A percentile compares a stretch with the other conserved stretches of the same genome.
These are phyloP conservation scores for Sugiyamaella americana DNA, from an alignment of 805 yeast species.

Conservation along the genomic window DNA sequence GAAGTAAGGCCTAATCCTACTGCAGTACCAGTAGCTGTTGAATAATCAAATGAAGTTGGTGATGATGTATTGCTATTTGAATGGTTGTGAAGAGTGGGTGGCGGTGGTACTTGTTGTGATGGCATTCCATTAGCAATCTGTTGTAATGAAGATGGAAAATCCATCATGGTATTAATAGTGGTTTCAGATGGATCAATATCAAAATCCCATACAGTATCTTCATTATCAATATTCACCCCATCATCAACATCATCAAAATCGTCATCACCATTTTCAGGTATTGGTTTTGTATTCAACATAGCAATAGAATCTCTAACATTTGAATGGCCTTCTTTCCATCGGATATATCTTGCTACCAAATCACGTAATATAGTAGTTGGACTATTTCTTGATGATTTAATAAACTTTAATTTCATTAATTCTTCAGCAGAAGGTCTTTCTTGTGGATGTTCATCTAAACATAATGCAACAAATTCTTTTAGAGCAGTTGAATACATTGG, in stretches of 20 bases:
- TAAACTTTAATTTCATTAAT: slow-evolving; percentile 64
- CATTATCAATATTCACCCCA: slow-evolving; percentile 25
- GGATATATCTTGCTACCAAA: slow-evolving; percentile 47
- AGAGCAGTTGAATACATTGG: slow-evolving; percentile 66
- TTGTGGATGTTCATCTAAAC: slow-evolving; percentile 89
- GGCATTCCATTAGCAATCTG: background rate
- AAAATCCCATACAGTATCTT: slow-evolving; percentile 66
- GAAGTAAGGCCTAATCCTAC: background rate
- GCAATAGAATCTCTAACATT: slow-evolving; percentile 38
- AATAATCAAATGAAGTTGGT: background rate
- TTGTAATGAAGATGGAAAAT: background rate
- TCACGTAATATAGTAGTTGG: slow-evolving; percentile 64
- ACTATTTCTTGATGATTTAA: slow-evolving; percentile 52
- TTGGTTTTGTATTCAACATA: slow-evolving; percentile 20
- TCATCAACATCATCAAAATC: slow-evolving; percentile 25
- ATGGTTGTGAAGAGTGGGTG: too few relatives aligned
- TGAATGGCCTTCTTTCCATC: slow-evolving; percentile 54
- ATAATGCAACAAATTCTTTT: slow-evolving; percentile 84
- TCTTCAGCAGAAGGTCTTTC: slow-evolving; percentile 88
- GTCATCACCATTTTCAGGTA: slow-evolving; percentile 2
- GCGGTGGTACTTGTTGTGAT: background rate
- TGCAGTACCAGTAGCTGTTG: background rate
- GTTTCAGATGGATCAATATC: slow-evolving; percentile 38
- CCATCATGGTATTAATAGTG: background rate
- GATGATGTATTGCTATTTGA: background rate